Base-by-base conservation (phyloP, 208 protist species). In the Naegleria lovaniensis region DNA sequence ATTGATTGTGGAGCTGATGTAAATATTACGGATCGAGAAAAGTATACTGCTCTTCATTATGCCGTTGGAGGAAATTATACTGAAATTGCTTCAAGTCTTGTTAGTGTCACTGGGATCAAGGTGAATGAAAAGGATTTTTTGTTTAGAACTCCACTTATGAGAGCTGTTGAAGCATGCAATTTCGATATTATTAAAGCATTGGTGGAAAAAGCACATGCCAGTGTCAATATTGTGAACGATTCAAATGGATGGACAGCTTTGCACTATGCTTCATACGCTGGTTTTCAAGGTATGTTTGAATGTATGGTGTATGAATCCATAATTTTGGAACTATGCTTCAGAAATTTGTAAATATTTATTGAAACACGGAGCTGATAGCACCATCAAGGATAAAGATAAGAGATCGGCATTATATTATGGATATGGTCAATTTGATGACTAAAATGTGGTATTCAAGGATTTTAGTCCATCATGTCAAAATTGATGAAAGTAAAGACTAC, bases 1-100 rank as follows among this genome's bases (percentile, higher is more conserved):
- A 13, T 85, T 19, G n/a, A 39, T 43, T 13, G 3, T 39, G 85
- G 40, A 84, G 43, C 38, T 84, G 51, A 90, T 85, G 51, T 90
- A 36, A 90, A 90, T 58, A 22, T 40, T 41, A n/a, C 19, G 33
- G 88, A 90, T 58, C 9, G 88, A 36, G 88, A 90, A 13, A 40
- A 36, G 19, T 84, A 84, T 90, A 76, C 88, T 22, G 76, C 88
- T 25, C 41, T 90, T 39, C 88, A 90, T 36, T 90, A 90, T 85
- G 88, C 88, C 4, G 41, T 33, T 38, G 29, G 19, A 22, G 40
- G 36, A 29, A 39, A 39, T 41, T 19, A 48, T 19, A 38, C 22
- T 7, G 13, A 55, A 38, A 36, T 88, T 33, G 85, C 55, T 15
- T 6, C 25, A 59, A 6, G 15, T 88, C 40, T 88, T 29, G 6